Conservation (phyloP, 495 filamentous ascomycete species). For the Cercophora sp. region DNA sequence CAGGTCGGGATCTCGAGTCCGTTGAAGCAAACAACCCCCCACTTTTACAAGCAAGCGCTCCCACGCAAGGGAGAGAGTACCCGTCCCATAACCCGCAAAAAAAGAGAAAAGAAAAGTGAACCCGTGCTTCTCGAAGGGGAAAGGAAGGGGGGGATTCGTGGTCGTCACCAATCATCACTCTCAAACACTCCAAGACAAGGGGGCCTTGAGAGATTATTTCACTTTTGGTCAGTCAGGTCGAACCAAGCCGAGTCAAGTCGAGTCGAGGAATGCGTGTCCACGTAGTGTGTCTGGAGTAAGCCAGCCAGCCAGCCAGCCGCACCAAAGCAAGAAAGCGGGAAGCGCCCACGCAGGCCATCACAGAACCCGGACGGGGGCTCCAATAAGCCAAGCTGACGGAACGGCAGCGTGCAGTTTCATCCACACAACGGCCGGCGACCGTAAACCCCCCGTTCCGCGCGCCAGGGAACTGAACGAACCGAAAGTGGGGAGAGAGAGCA, state of each 20-base stretch:
- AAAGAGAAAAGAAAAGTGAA: not conserved
- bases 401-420: constrained; percentile 3
- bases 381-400: not conserved
- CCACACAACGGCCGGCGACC: not conserved
- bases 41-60: not conserved
- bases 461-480: too few species aligned
- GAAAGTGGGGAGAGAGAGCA: too few species aligned
- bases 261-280: constrained; percentile 8
- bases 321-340: too few species aligned
- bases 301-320: too few species aligned
- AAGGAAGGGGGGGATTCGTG: not conserved
- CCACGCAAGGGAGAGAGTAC: not conserved
- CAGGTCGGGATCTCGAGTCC: not conserved
- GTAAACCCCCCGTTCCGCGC: not conserved
- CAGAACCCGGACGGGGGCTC: too few species aligned
- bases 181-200: not conserved
- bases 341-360: too few species aligned
- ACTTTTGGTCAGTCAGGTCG: not conserved
- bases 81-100: not conserved
- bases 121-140: not conserved
- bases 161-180: not conserved
- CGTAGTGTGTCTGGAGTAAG: too few species aligned
- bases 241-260: too few species aligned
- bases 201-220: not conserved
- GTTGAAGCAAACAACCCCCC: not conserved